Conservation (phyloP, 352 stramenopile species). For the Phytophthora pinifolia region DNA sequence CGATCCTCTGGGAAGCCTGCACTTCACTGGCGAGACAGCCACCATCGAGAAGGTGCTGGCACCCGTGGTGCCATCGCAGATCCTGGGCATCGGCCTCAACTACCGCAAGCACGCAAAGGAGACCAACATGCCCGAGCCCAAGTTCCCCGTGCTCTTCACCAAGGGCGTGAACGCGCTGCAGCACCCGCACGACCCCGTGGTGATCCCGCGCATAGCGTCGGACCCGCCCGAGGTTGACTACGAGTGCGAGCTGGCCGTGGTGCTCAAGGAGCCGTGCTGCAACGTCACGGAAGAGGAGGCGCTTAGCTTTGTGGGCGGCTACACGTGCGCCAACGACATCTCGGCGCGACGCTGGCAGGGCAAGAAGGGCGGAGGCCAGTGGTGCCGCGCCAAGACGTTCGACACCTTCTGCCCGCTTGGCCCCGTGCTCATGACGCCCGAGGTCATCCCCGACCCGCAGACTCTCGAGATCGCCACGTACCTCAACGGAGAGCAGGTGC, state of each 20-base stretch:
- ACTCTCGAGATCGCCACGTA: constrained; percentile 73
- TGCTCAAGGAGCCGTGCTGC: constrained; percentile 82
- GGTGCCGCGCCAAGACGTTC: constrained; percentile 88
- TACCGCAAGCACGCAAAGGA: constrained; percentile 89
- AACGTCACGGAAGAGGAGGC: constrained; percentile 85
- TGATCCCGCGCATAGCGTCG: constrained; percentile 75
- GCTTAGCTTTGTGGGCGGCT: constrained; percentile 85
- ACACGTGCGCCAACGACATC: constrained; percentile 89
- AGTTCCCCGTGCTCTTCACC: constrained; percentile 86
- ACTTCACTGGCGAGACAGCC: constrained; percentile 65
- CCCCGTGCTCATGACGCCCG: constrained; percentile 77
- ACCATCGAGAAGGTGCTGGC: constrained; percentile 73
- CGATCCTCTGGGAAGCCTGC: constrained; percentile 59
- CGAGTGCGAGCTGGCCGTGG: constrained; percentile 89
- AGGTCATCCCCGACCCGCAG: constrained; percentile 77
- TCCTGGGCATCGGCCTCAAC: constrained; percentile 90
- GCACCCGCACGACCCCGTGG: constrained; percentile 71
- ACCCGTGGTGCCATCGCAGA: constrained; percentile 79
- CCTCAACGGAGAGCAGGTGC: constrained; percentile 83
- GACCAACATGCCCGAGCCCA: constrained; percentile 84
- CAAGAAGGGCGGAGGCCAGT: constrained; percentile 86
- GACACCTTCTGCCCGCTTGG: constrained; percentile 91
- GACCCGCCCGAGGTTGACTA: constrained; percentile 86
- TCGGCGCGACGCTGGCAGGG: constrained; percentile 89
- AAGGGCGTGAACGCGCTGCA: constrained; percentile 85